Base-by-base conservation (phyloP, 2,329 filamentous ascomycete genomes). In the Mollisia scopiformis region DNA sequence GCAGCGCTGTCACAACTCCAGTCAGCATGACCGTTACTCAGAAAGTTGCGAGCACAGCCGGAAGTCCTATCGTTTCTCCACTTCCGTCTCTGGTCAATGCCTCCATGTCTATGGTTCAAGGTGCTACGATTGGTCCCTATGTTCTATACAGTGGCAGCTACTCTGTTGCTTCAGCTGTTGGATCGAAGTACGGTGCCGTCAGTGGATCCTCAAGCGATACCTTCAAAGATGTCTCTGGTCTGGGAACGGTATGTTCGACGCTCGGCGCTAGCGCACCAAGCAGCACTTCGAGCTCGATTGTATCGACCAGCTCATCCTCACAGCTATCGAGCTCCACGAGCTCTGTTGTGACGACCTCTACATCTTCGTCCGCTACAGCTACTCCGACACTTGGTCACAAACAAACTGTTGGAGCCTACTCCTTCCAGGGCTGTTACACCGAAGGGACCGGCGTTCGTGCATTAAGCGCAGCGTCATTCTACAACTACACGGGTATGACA, bases 161-260 rank as follows among this genome's bases (percentile, higher is more conserved):
- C 50, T 61, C 63, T 7, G 58, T 69, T 21, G 49, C 62, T 11
- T 59, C 63, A 11, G 35, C 58, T 28, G 55, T 51, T 30, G 66
- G 64, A 41, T 61, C 68, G 2, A 69, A 69, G 51, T 72, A 66
- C 47, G 66, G 66, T 49, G 68, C 71, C 16, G 59, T 56, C 2
- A 66, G 65, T 51, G 70, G 70, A 3, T 25, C 59, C 13, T 70
- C 76, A 58, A 72, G 72, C 5, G 82, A 84, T 62, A 73, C 73
- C 49, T 85, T 85, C 73, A 84, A 82, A 66, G 74, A 77, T 27
- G 78, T 78, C 16, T 75, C 76, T 27, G 74, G 75, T 10, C 65
- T 85, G 13, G 77, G 75, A 2, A 79, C 76, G 8, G 78, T 75
- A 1, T 85, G 83, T 62, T 66, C 66, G 5, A 28, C 58, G 37